Evolutionary conservation across 2,329 filamentous ascomycete species (phyloP).

Genomic region (Helotiales sp.): DNA sequence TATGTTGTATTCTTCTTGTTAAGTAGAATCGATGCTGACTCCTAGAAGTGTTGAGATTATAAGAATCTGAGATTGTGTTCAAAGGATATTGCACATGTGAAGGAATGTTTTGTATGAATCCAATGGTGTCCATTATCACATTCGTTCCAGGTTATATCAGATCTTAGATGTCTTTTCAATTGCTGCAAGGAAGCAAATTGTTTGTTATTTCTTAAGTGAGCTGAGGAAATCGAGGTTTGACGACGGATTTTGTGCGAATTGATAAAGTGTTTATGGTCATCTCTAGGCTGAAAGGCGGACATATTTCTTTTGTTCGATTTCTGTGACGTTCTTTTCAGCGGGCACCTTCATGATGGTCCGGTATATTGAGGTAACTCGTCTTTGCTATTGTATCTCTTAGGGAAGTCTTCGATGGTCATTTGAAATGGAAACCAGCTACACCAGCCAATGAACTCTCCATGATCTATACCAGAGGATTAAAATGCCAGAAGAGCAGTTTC

Average conservation of each 20-base stretch:
- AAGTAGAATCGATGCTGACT: no score
- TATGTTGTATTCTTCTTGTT: no score
- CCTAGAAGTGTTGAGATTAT: no score
- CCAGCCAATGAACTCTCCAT: slow-evolving; percentile 41
- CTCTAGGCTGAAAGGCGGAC: neutral
- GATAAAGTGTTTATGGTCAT: slow-evolving; percentile 2
- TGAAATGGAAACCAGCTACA: slow-evolving; percentile 38
- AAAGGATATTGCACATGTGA: no score
- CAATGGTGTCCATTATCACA: slow-evolving; percentile 45
- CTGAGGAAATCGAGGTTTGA: slow-evolving; percentile 41
- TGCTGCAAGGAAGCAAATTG: slow-evolving; percentile 41
- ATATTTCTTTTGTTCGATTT: neutral
- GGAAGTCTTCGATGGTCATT: neutral
- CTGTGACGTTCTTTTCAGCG: no score
- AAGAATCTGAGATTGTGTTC: no score
- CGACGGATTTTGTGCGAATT: neutral
- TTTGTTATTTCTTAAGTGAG: slow-evolving; percentile 46
- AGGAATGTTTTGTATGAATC: slow-evolving; percentile 42
- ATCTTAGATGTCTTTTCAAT: slow-evolving; percentile 38
- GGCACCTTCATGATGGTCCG: slow-evolving; percentile 1
- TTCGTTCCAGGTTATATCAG: slow-evolving; percentile 41
- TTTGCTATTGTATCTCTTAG: neutral
- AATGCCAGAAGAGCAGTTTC: slow-evolving; percentile 42
- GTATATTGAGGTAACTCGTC: neutral
- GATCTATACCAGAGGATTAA: slow-evolving; percentile 31